A percentile compares a stretch with the other conserved stretches of the same genome.
Conservation (phyloP, 176 grass and related monocot genomes). For the Oryza coarctata region DNA sequence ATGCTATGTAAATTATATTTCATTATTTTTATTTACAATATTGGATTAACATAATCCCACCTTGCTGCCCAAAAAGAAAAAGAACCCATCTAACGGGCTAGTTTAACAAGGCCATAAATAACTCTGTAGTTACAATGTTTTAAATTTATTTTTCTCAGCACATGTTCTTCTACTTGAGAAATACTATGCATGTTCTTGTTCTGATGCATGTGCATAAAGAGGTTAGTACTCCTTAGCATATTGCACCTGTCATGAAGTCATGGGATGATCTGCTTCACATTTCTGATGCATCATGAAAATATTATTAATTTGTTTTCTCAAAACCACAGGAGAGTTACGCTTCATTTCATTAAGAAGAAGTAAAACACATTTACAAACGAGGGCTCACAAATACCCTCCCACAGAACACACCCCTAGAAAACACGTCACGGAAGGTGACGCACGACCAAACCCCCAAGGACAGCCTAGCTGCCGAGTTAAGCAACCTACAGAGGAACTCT, state of each 20-base stretch:
- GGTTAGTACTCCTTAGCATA: not conserved
- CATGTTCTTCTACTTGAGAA: not conserved
- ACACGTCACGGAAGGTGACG: no score
- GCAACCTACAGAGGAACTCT: no score
- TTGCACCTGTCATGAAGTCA: not conserved
- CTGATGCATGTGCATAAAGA: not conserved
- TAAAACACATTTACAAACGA: no score
- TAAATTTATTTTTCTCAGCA: not conserved
- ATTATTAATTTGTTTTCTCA: no score
- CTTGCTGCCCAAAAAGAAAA: not conserved
- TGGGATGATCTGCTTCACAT: not conserved
- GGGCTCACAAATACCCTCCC: no score
- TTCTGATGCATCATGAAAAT: not conserved
- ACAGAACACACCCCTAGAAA: not conserved
- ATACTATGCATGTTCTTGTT: constrained; percentile 3
- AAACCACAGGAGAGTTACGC: no score
- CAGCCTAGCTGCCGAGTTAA: no score
- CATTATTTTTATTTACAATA: not conserved
- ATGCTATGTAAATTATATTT: constrained; percentile 23
- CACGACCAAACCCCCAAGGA: no score
- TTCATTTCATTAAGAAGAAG: no score
- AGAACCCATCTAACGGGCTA: not conserved
- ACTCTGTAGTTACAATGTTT: not conserved
- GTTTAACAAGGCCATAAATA: not conserved
- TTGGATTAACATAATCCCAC: not conserved